These are phyloP conservation scores for Chrysosphaeria jannelii DNA, from an alignment of 2,329 filamentous ascomycete species.

Conservation along the genomic window DNA sequence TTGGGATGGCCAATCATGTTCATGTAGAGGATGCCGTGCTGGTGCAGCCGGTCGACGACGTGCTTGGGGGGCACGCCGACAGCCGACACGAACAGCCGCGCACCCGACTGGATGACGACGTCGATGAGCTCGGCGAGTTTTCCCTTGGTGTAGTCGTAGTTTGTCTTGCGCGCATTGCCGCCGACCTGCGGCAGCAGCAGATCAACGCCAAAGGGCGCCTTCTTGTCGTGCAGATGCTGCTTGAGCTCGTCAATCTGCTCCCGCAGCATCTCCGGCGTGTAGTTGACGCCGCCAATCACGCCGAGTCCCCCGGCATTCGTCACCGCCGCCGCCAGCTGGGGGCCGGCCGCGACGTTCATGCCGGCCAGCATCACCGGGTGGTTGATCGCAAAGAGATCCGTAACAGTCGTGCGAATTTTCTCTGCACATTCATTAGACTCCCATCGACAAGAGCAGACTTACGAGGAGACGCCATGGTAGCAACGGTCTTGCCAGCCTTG, in stretches of 20 bases:
- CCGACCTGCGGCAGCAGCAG: slow-evolving; percentile 83
- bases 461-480: slow-evolving; percentile 53
- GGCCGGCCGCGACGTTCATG: slow-evolving; percentile 97
- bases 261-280: slow-evolving; percentile 87
- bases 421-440: slow-evolving; percentile 19
- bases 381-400: slow-evolving; percentile 92
- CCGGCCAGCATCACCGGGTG: slow-evolving; percentile 86
- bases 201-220: slow-evolving; percentile 83
- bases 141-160: slow-evolving; percentile 99
- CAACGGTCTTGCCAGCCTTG: too few species aligned
- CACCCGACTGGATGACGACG: slow-evolving; percentile 75
- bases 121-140: slow-evolving; percentile 76
- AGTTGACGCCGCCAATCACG: slow-evolving; percentile 84
- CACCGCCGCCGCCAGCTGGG: slow-evolving; percentile 84
- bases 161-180: slow-evolving; percentile 81
- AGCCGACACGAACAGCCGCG: slow-evolving; percentile 84
- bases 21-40: slow-evolving; percentile 77
- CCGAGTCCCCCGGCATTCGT: slow-evolving; percentile 90
- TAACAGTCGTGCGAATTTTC: slow-evolving; percentile 69
- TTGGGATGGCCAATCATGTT: slow-evolving; percentile 99
- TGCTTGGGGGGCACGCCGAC: slow-evolving; percentile 75
- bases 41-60: slow-evolving; percentile 75
- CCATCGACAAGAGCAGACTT: slow-evolving; percentile 11
- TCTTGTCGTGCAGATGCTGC: slow-evolving; percentile 63
- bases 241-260: slow-evolving; percentile 93